These are phyloP conservation scores for Erigeron canadensis DNA, from an alignment of 129 eudicot genomes.

Conservation along the genomic window DNA sequence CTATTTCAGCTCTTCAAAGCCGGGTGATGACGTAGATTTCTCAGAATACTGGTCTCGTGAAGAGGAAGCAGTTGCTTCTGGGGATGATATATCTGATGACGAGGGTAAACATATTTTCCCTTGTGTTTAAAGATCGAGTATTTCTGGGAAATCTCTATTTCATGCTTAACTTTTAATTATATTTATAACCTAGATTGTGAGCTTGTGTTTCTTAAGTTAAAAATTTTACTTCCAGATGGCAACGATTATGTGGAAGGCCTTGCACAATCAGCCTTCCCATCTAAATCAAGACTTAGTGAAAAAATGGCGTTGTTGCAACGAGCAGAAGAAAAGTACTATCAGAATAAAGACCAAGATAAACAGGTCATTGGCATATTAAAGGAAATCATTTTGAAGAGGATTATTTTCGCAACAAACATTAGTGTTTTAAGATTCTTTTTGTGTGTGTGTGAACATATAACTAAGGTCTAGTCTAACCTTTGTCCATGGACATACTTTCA, in stretches of 20 bases:
- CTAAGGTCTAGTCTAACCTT: conserved; percentile 23
- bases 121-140: not conserved
- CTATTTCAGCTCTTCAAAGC: conserved; percentile 53
- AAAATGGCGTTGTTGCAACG: conserved; percentile 68
- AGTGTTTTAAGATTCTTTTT: not conserved
- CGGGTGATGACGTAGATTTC: conserved; percentile 39
- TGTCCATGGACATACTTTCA: conserved; percentile 23
- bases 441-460: not conserved
- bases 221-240: conserved; percentile 41
- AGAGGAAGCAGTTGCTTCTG: conserved; percentile 62
- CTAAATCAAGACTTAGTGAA: conserved; percentile 49
- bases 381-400: not conserved
- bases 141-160: not conserved
- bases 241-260: conserved; percentile 43
- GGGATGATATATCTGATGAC: conserved; percentile 87
- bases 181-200: not conserved
- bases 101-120: conserved; percentile 51
- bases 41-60: conserved; percentile 92
- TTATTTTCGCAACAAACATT: not conserved
- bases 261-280: conserved; percentile 37
- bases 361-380: conserved; percentile 38
- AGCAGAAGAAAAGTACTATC: conserved; percentile 84
- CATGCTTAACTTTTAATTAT: conserved; percentile 1
- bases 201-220: conserved; percentile 15
- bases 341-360: conserved; percentile 39